Base-by-base conservation (phyloP, 805 yeast species). In the Candida glaebosa region DNA sequence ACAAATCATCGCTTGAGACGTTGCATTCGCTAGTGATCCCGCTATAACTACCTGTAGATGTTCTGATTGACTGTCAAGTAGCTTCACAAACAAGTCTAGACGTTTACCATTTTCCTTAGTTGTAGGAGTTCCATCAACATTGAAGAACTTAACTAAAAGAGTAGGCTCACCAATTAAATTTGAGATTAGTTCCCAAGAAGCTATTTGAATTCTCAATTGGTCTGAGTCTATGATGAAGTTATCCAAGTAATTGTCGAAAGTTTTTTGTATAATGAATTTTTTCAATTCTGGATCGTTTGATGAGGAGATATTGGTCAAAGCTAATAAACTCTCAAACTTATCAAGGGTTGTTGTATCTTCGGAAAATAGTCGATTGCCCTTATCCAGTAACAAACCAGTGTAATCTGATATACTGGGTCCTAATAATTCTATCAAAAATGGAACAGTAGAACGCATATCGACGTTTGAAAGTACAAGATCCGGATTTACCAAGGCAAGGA, bases 241-340 rank as follows among this genome's bases (percentile, higher is more conserved):
- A 43, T 76, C 69, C 15, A 77, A 56, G 37, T 52, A 56, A 44
- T 73, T 78, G 10, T 82, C 66, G 19, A 66, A 67, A 1, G 67
- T 50, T 75, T 81, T 78, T 37, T 69, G 63, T 5, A 64, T 56
- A 3, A 65, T 57, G 34, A 61, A 57, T 4, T 71, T 61, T 9
- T 58, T 65, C 19, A 72, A 61, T 7, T 71, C 69, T 26, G 69
- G 58, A 10, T 58, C 59, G 8, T 65, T 66, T 2, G 69, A 44
- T 0, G 87, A 71, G 0, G 87, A 76, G 5, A 83, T 48, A 57
- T 85, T 86, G 1, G 91, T 85, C 20, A 85, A 66, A 0, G 90
- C 87, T 17, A 82, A 54, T 31, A 86, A 60, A 0, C 81, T 65
- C 50, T 81, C 84, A 48, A 73, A 75, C 16, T 73, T 69, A 43